phyloP scores from a whole-genome alignment of 768 basidiomycete species.

The Kwoniella bestiolae region DNA sequence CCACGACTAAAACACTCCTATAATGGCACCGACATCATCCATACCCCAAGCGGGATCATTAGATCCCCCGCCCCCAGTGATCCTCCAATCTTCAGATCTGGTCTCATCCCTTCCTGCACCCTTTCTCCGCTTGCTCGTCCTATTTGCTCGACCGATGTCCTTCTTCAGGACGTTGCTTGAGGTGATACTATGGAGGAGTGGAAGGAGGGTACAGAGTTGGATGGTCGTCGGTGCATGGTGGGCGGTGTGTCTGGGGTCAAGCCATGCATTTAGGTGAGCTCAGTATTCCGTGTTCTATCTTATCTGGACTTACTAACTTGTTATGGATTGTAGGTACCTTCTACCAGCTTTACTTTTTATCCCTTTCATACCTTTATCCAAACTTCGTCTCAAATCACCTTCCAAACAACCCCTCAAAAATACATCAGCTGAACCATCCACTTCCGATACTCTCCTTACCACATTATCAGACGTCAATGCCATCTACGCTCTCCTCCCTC shows the following conservation, averaged over 20 bases:
- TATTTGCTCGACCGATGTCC: conserved; percentile 46
- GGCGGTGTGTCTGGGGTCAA: conserved; percentile 70
- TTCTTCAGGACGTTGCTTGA: conserved; percentile 34
- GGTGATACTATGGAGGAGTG: conserved; percentile 48
- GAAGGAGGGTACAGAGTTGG: conserved; percentile 54
- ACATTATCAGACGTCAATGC: conserved; percentile 69
- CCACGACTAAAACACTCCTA: background rate
- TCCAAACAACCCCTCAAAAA: conserved; percentile 61
- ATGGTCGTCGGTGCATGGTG: conserved; percentile 76
- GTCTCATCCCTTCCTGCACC: conserved; percentile 51
- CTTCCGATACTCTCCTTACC: conserved; percentile 51
- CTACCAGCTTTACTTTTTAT: conserved; percentile 65
- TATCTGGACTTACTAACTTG: background rate
- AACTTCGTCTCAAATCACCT: conserved; percentile 46
- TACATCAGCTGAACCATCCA: conserved; percentile 33
- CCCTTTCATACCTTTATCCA: conserved; percentile 55
- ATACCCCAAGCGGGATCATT: conserved; percentile 3
- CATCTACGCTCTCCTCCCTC: conserved; percentile 62
- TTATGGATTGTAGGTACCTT: conserved; percentile 61
- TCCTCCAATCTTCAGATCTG: conserved; percentile 36
- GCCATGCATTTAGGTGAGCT: conserved; percentile 63
- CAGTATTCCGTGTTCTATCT: background rate
- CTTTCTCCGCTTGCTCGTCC: conserved; percentile 50
- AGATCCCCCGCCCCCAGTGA: conserved; percentile 10
- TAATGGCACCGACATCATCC: conserved; percentile 18